phyloP scores from a whole-genome alignment of 164 flowering plant species.

The Dillenia turbinata region DNA sequence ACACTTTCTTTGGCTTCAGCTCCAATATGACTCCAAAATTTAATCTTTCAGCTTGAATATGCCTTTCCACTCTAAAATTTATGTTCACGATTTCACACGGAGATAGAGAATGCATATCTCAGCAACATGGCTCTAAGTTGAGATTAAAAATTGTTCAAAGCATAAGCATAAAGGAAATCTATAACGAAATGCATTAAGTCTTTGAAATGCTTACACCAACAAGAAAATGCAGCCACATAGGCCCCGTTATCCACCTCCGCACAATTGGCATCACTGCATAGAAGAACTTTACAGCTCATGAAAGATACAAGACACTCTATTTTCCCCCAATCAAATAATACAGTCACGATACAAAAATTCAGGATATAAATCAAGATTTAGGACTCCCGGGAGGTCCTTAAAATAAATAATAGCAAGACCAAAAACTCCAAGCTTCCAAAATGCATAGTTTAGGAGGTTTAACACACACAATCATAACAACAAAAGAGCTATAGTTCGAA shows the following conservation, averaged over 20 bases:
- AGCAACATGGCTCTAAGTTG: background rate
- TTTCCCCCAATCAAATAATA: background rate
- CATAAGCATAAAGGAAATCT: background rate
- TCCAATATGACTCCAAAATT: too few relatives aligned
- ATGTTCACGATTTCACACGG: too few relatives aligned
- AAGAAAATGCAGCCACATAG: conserved; percentile 92
- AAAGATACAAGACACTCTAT: background rate
- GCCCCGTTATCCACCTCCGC: conserved; percentile 68
- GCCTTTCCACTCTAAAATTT: too few relatives aligned
- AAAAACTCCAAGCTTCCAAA: too few relatives aligned
- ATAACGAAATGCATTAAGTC: background rate
- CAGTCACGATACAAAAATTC: background rate
- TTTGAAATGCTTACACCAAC: conserved; percentile 59
- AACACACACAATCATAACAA: too few relatives aligned
- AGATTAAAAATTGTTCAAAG: background rate
- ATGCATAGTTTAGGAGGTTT: too few relatives aligned
- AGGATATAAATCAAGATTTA: background rate
- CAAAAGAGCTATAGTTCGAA: too few relatives aligned
- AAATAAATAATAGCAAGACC: too few relatives aligned
- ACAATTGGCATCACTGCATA: conserved; percentile 88
- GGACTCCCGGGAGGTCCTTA: too few relatives aligned
- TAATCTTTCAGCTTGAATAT: too few relatives aligned
- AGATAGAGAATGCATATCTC: background rate
- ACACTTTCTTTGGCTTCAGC: too few relatives aligned
- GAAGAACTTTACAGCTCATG: background rate